Evolutionary conservation across 768 basidiomycete genomes (phyloP).

Genomic region (Cystofilobasidium macerans): DNA sequence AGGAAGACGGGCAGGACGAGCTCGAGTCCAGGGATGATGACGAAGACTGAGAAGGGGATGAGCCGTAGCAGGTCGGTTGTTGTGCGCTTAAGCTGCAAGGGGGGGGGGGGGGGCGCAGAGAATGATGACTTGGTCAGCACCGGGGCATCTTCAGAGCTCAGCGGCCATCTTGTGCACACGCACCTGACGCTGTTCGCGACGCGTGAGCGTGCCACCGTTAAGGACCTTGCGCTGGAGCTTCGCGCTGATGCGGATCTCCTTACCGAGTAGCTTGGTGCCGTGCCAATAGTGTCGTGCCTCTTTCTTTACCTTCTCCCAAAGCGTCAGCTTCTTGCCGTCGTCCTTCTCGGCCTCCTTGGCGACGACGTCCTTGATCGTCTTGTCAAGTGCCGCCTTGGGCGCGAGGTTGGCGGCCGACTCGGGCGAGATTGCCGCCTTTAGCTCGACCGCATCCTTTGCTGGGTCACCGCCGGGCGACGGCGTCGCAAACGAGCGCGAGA

Average conservation of each 20-base stretch:
- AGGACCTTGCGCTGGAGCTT: conserved; percentile 84
- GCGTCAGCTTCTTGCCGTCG: conserved; percentile 1
- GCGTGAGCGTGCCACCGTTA: conserved; percentile 78
- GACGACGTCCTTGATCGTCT: conserved; percentile 7
- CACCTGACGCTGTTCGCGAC: conserved; percentile 87
- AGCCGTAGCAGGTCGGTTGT: conserved; percentile 85
- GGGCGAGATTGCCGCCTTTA: neutral
- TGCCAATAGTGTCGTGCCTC: conserved; percentile 96
- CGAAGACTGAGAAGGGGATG: conserved; percentile 86
- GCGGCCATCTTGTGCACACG: too few relatives aligned
- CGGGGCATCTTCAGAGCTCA: too few relatives aligned
- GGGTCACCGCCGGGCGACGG: neutral
- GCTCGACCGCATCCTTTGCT: neutral
- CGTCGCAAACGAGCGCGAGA: conserved; percentile 1
- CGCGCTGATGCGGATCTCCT: conserved; percentile 81
- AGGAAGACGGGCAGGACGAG: conserved; percentile 86
- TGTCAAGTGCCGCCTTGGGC: neutral
- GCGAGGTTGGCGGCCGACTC: neutral
- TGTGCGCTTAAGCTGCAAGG: conserved; percentile 70
- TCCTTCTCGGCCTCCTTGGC: neutral
- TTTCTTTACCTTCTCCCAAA: conserved; percentile 87
- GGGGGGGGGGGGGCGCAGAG: neutral
- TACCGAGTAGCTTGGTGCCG: conserved; percentile 82
- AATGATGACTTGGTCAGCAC: too few relatives aligned
- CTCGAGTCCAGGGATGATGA: conserved; percentile 98